Evolutionary conservation across 306 rosid species (phyloP), one percentile per base, ranked within the genome.

Genomic region (Fragaria nilgerrensis): DNA sequence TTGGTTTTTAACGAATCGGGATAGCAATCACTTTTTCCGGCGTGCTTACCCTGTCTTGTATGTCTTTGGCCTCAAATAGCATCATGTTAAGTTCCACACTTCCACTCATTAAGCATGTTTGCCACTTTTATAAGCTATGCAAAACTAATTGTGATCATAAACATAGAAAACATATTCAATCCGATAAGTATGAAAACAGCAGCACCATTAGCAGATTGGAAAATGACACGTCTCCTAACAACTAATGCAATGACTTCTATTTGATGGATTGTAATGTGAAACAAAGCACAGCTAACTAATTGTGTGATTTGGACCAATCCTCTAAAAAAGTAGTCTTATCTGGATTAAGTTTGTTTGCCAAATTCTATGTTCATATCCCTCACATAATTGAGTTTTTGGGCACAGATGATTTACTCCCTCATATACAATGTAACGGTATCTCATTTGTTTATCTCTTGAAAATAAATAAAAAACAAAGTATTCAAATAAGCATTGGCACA

Each of bases 201-300:
- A 7, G 41, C 61, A 8, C 0, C 9, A 67, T 20, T 44, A 7
- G 39, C 7, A 45, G 74, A 20, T 25, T 27, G 58, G 69, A 74
- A 25, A 61, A 44, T 62, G 78, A 32, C 47, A 27, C 20, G 78
- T 53, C 48, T 63, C 71, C 78, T 39, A 39, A 5, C 27, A 62
- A 14, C 19, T 25, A 59, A 19, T 25, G 59, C 23, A 62, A 19
- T 44, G 47, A 29, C 20, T 19, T 32, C 9, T 34, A 47, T 63
- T 20, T 48, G 59, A 61, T 75, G 55, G 59, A 20, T 20, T 70
- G 29, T 45, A 48, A 16, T 9, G 44, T 23, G 75, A 48, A 62
- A 52, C 20, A 52, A 25, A 15, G 68, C 36, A n/a, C 2, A 39
- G 53, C 52, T 17, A 61, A 19, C 17, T 16, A 34, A 56, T 56